phyloP scores from a whole-genome alignment of 768 basidiomycete species.

The Leccinum rimulosum region DNA sequence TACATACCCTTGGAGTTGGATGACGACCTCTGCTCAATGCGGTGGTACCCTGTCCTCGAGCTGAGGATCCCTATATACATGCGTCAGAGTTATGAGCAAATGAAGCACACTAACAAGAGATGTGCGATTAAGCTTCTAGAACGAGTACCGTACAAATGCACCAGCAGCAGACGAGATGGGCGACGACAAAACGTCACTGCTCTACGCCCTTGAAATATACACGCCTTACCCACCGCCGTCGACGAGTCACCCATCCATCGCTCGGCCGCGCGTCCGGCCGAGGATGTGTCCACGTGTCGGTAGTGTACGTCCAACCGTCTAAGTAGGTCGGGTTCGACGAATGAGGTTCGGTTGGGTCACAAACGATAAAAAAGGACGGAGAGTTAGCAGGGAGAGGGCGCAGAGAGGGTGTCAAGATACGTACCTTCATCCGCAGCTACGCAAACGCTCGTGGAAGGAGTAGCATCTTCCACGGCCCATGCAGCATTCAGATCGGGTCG shows the following conservation, averaged over 20 bases:
- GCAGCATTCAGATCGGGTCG: slow-evolving; percentile 55
- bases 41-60: too few species aligned
- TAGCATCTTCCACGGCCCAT: slow-evolving; percentile 43
- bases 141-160: too few species aligned
- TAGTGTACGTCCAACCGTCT: slow-evolving; percentile 79
- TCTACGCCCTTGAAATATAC: slow-evolving; percentile 39
- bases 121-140: too few species aligned
- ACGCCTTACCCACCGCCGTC: slow-evolving; percentile 68
- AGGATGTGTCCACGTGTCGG: slow-evolving; percentile 68
- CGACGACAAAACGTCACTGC: too few species aligned
- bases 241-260: slow-evolving; percentile 54
- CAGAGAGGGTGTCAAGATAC: not conserved
- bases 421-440: slow-evolving; percentile 29
- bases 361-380: not conserved
- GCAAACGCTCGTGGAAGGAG: slow-evolving; percentile 4
- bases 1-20: too few species aligned
- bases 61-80: too few species aligned
- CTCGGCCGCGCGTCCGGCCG: slow-evolving; percentile 37
- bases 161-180: too few species aligned
- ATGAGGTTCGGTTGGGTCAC: not conserved
- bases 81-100: too few species aligned
- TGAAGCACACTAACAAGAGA: too few species aligned
- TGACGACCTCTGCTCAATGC: too few species aligned
- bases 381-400: not conserved
- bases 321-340: not conserved